phyloP scores from a whole-genome alignment of 768 basidiomycete genomes.

The Harrya chromipes region DNA sequence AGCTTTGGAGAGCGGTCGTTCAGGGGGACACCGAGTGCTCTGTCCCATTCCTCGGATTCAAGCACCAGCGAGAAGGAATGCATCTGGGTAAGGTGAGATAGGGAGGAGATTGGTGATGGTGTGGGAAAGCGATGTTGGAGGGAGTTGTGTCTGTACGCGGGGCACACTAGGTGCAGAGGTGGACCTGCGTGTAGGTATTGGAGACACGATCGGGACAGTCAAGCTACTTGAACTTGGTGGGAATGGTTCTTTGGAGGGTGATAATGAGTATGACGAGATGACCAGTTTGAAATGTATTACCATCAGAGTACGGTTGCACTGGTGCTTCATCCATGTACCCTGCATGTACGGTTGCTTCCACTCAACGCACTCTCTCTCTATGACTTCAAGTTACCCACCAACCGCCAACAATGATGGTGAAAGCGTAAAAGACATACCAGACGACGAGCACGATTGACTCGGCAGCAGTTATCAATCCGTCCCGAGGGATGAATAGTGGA shows the following conservation, averaged over 20 bases:
- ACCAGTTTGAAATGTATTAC: slow-evolving; percentile 42
- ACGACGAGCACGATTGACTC: slow-evolving; percentile 72
- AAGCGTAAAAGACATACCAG: slow-evolving; percentile 77
- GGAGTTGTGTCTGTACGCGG: slow-evolving; percentile 40
- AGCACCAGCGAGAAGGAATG: slow-evolving; percentile 83
- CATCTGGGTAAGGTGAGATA: slow-evolving; percentile 47
- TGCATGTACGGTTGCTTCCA: too few relatives aligned
- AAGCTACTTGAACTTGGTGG: slow-evolving; percentile 6
- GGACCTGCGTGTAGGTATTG: slow-evolving; percentile 40
- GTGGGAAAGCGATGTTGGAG: slow-evolving; percentile 41
- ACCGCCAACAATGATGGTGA: slow-evolving; percentile 67
- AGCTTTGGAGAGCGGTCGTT: slow-evolving; percentile 45
- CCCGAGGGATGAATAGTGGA: slow-evolving; percentile 72
- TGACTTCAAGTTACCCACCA: slow-evolving; percentile 78
- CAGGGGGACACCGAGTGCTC: slow-evolving; percentile 47
- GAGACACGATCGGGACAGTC: slow-evolving; percentile 25
- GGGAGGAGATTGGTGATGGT: slow-evolving; percentile 45
- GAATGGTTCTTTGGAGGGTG: slow-evolving; percentile 8
- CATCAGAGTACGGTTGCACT: slow-evolving; percentile 57
- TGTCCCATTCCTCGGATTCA: slow-evolving; percentile 50
- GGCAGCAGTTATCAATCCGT: slow-evolving; percentile 62
- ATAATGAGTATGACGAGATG: slow-evolving; percentile 4
- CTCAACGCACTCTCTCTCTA: slow-evolving; percentile 43
- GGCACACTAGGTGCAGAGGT: slow-evolving; percentile 36
- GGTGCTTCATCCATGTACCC: slow-evolving; percentile 42